These are phyloP conservation scores for Trichoderma sp. DNA, from an alignment of 2,329 filamentous ascomycete genomes.

Conservation along the genomic window DNA sequence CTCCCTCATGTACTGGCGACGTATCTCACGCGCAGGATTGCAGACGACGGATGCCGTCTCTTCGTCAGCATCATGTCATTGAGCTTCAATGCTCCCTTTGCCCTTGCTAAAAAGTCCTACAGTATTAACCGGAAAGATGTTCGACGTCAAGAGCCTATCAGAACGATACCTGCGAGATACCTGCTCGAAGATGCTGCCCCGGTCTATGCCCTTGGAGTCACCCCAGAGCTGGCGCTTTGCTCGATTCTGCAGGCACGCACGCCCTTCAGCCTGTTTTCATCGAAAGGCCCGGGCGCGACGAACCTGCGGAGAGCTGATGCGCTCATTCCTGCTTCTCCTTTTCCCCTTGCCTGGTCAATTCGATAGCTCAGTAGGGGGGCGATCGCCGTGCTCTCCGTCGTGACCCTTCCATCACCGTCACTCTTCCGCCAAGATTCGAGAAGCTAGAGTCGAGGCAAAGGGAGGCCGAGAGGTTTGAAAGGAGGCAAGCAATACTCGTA, in stretches of 20 bases:
- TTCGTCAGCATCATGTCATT: conserved; percentile 27
- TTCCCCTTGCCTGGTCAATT: background rate
- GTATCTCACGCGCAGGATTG: conserved; percentile 21
- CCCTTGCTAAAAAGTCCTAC: background rate
- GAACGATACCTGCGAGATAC: background rate
- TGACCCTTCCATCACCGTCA: background rate
- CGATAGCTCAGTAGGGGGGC: background rate
- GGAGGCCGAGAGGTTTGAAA: background rate
- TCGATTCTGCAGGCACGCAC: conserved; percentile 21
- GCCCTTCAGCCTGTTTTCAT: conserved; percentile 13
- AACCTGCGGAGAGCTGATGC: conserved; percentile 2
- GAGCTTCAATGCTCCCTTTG: background rate
- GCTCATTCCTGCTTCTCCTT: background rate
- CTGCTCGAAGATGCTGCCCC: background rate
- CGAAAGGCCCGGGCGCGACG: background rate
- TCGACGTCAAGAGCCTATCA: conserved; percentile 6
- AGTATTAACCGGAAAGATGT: background rate
- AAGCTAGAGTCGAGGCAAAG: background rate
- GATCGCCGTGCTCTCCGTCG: background rate
- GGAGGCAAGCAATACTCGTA: conserved; percentile 3
- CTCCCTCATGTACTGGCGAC: background rate
- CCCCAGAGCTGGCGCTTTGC: conserved; percentile 8
- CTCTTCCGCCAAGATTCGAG: conserved; percentile 18
- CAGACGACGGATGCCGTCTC: conserved; percentile 5
- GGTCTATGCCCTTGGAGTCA: background rate